Evolutionary conservation across 805 yeast species (phyloP), one percentile per base, ranked within the genome.

Genomic region (Cyberlindnera suaveolens): DNA sequence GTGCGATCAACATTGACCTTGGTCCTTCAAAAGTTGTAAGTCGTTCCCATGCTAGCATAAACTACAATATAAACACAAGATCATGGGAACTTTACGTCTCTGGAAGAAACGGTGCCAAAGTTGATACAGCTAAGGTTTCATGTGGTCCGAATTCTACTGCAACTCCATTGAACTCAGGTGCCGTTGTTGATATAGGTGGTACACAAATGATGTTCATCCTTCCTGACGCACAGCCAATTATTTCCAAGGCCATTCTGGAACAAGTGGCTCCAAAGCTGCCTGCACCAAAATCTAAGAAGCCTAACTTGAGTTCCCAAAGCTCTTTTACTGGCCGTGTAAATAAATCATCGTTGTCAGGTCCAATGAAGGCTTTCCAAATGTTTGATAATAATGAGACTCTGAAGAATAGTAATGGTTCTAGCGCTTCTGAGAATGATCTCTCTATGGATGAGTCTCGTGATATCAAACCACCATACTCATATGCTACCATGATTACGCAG

Each of bases 11-110:
- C 57, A 91, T 91, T 39, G 99, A 93, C 63, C 68, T 93, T 55
- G 97, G 97, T 2, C 99, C 99, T 1, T 91, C 96, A 10, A 91
- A 91, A 63, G 96, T 93, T n/a, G 98, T 93, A 3, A 82, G 93
- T 18, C 77, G 99, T 50, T 80, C 76, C 52, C 99, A 93, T 61
- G 98, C 98, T 0, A 64, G 75, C 15, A 89, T 93, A 42, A 75
- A 77, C 40, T 93, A 86, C 63, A 87, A 90, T 61, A 67, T 81
- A 49, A 78, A 75, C 45, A 66, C 76, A 34, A 78, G 96, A 42
- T 71, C 78, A 44, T 93, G 99, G 99, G 95, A 88, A 60, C 67
- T 95, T 47, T 70, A 75, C 49, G 84, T 90, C 2, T 60, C 72
- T 31, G 99, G 99, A 20, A 74, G 99, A 56, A 93, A 93, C 60